Evolutionary conservation across 1,139 yeast species (phyloP), one percentile per base, ranked within the genome.

Genomic region (Taphrina sp.): DNA sequence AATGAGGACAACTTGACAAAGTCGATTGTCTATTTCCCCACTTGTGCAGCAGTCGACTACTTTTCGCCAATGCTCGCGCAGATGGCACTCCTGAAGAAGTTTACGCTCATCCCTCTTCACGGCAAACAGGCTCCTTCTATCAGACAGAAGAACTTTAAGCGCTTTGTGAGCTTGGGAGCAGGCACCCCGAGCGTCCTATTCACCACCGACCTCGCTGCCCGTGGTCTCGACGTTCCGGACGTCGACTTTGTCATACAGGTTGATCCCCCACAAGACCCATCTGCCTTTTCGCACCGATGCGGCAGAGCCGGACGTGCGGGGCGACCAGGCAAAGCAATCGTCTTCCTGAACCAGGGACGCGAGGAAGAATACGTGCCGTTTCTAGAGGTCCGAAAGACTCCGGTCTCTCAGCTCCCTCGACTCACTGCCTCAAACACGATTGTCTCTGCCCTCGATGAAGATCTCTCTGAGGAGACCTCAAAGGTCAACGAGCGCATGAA

Each of bases 241-340:
- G 96, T 89, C 14, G 96, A 90, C 65, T 71, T 89, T 36, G 96
- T 89, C 2, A 73, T 89, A 7, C 96, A 89, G 67, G 64, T 88
- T 36, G 96, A 89, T 61, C 95, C 96, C 2, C 96, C 97, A 0
- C 84, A 90, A 0, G 95, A 87, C 63, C 87, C 95, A 0, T 92
- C 84, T 64, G 82, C 85, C 61, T 89, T 89, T 64, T 74, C 88
- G 51, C 96, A 89, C 68, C 76, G 97, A 64, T 83, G 92, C 70
- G 97, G 97, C 17, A 77, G 97, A 67, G 88, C 96, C 0, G 97
- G 95, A 0, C 74, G 97, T 63, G 96, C 96, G 0, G 89, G 89
- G 59, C 81, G 81, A 61, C 78, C 76, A 3, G 97, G 97, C 1
- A 78, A 77, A 58, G 95, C 95, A 0, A 74, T 89, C 3, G 80